Conservation (phyloP, 176 grass and related monocot genomes). For the Sorghum bicolor region DNA sequence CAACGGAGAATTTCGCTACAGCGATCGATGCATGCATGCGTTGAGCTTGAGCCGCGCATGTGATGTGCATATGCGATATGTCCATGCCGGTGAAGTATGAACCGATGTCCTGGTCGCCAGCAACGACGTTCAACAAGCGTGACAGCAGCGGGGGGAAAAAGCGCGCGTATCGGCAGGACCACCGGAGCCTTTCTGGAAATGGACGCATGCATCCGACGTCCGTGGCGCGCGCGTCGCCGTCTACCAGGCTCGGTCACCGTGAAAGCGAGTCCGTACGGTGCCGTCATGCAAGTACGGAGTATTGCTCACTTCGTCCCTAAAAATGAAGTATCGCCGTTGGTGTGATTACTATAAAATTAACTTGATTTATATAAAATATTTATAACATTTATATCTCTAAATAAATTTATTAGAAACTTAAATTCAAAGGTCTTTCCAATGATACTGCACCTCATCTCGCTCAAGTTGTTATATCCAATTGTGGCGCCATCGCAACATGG, state of each 20-base stretch:
- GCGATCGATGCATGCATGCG: background rate
- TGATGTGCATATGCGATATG: background rate
- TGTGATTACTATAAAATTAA: too few species aligned
- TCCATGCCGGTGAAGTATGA: background rate
- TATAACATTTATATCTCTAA: too few species aligned
- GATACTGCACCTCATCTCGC: too few species aligned
- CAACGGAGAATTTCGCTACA: background rate
- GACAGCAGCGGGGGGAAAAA: too few species aligned
- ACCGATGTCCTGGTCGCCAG: background rate
- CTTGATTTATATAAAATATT: too few species aligned
- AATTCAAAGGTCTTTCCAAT: too few species aligned
- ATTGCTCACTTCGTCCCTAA: too few species aligned
- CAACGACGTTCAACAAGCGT: background rate
- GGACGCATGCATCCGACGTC: background rate
- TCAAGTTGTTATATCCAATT: too few species aligned
- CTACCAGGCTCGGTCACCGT: background rate
- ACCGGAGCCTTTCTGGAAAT: background rate
- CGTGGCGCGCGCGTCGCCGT: background rate
- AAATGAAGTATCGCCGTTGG: too few species aligned
- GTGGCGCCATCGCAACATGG: too few species aligned
- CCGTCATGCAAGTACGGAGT: constrained; percentile 29
- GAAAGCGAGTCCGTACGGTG: constrained; percentile 7
- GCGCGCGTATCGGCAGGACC: too few species aligned
- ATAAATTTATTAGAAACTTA: too few species aligned
- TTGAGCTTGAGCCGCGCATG: background rate